Evolutionary conservation across 1,284 basidiomycete genomes (phyloP), one percentile per base, ranked within the genome.

Genomic region (Leccinum subspadiceum): DNA sequence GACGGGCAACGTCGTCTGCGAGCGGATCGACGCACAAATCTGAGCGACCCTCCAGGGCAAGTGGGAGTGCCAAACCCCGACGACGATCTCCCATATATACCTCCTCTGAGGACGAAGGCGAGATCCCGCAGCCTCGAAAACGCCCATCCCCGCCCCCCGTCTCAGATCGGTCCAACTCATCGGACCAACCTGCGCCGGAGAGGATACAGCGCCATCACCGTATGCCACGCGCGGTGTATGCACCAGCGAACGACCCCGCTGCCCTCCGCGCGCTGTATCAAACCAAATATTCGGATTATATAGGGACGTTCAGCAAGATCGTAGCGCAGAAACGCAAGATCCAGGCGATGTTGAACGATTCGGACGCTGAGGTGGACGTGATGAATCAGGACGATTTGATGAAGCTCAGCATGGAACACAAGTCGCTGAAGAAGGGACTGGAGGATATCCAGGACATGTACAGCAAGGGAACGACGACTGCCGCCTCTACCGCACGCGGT

Each of bases 101-200:
- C 62, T 53, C 84, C 2, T 86, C 85, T 1, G 83, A 85, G 54
- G 85, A 86, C 53, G 85, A 87, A 62, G 73, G 76, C 46, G 75
- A 76, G 63, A 68, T 68, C 24, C 70, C 66, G 13, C 68, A 66
- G 54, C 60, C 69, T 53, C 69, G 66, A 37, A 62, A 69, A 55
- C 63, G 65, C 56, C 68, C 60, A 51, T 70, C 68, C 24, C 69
- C 70, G 51, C 64, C 68, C 20, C 59, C 68, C 13, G 37, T 62
- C 8, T 70, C 70, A 10, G 73, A 75, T 8, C 71, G 71, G 1
- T 72, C 70, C 22, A 60, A 62, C 39, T 72, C 68, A 24, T 67
- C 72, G 2, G 73, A 75, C 20, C 72, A 61, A 7, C 62, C 67
- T 2, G 24, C 53, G 13, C 44, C 65, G 4, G 67, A 67, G 24